Evolutionary conservation across 2,329 filamentous ascomycete genomes (phyloP), one percentile per base, ranked within the genome.

Genomic region (Apiospora koreana): DNA sequence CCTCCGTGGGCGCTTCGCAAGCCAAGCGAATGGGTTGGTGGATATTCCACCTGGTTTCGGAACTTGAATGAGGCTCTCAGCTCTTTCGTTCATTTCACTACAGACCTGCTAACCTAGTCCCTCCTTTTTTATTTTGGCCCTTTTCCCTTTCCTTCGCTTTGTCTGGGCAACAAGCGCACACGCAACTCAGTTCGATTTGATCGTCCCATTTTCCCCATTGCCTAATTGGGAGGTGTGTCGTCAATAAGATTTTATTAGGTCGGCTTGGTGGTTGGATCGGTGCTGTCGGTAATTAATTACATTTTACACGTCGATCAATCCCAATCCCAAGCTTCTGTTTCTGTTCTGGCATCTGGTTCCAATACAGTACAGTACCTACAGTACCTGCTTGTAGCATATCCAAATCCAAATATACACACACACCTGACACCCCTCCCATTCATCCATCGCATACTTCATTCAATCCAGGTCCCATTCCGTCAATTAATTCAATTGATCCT

Each of bases 231-330:
- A 38, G 31, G 54, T 62, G 54, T 62, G 54, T 62, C 54, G 54
- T 62, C 54, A 62, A 62, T 62, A 62, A 62, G 54, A 62, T 38
- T 62, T 38, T 62, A 62, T 62, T 62, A 62, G 54, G 54, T 62
- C 54, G 54, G 54, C 54, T 31, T 62, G 54, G 18, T 38, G 54
- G 54, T 62, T 62, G 54, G 54, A 62, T 62, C 54, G 54, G 54
- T 62, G 54, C 54, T 38, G 54, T 62, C 54, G 54, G 54, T 62
- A 62, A 62, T 62, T 62, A 62, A 62, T 62, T 62, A n/a, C 54
- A 62, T 62, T 62, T 62, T 62, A 31, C 54, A 5, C 54, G 31
- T n/a, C 54, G 31, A 38, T 62, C 54, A 38, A 35, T 35, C 54
- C 54, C 31, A 38, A 31, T 31, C 35, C 28, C 45, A 31, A 62